Evolutionary conservation across 75 land plant species (phyloP).

Genomic region (Isoetes taiwanensis): DNA sequence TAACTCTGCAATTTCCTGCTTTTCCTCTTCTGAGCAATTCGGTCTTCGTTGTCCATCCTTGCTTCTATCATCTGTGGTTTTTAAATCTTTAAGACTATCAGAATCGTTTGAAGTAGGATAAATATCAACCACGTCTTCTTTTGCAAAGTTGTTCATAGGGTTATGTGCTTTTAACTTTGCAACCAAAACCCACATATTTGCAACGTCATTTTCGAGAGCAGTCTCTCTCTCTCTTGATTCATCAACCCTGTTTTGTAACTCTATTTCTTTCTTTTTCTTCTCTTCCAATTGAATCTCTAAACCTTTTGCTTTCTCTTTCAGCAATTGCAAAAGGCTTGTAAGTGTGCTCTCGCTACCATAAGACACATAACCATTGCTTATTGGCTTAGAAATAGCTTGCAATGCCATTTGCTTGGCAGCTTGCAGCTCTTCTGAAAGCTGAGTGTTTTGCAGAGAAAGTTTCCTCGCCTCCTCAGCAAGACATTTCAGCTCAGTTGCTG

Average conservation of each 20-base stretch:
- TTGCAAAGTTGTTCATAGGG: too few relatives aligned
- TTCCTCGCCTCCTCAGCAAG: constrained; percentile 79
- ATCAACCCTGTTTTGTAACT: constrained; percentile 52
- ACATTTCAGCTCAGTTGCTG: constrained; percentile 89
- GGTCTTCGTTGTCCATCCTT: neutral
- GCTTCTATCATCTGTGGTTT: too few relatives aligned
- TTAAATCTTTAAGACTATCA: too few relatives aligned
- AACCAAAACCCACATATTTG: constrained; percentile 98
- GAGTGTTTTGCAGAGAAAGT: constrained; percentile 74
- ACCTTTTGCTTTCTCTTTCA: constrained; percentile 56
- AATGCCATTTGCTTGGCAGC: constrained; percentile 36
- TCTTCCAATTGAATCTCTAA: constrained; percentile 70
- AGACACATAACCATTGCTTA: neutral
- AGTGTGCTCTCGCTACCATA: constrained; percentile 13
- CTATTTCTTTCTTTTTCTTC: constrained; percentile 46
- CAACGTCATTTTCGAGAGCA: constrained; percentile 84
- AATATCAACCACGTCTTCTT: neutral
- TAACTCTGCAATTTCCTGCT: neutral
- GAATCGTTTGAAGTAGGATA: neutral
- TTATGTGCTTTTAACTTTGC: constrained; percentile 53
- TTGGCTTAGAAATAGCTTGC: neutral
- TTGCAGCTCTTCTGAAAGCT: constrained; percentile 49
- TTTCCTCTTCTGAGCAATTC: neutral
- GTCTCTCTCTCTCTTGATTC: constrained; percentile 70
- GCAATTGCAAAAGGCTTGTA: constrained; percentile 63